Base-by-base conservation (phyloP, 371 early-diverging fungal genomes). In the Batrachochytrium dendrobatidis region DNA sequence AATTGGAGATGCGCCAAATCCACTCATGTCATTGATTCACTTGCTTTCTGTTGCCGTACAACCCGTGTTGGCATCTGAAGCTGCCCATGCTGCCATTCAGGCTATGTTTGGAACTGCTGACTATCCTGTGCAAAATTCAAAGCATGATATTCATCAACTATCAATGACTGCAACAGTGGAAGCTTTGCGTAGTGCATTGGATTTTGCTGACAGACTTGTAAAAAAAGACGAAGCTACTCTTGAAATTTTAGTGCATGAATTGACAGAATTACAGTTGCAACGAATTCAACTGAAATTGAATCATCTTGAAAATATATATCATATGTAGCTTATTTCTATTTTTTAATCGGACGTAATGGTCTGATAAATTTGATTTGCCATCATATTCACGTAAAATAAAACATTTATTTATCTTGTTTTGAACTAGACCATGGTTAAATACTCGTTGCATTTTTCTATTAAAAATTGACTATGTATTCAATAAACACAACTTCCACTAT, bases 301-400 rank as follows among this genome's bases (percentile, higher is more conserved):
- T 12, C 39, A 39, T 39, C 39, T 39, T n/a, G 39, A 39, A 39
- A 39, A n/a, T n/a, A n/a, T n/a, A n/a, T n/a, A n/a, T n/a, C n/a
- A n/a, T n/a, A n/a, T n/a, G n/a, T n/a, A n/a, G n/a, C n/a, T n/a
- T n/a, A n/a, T n/a, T n/a, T n/a, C n/a, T n/a, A n/a, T n/a, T n/a
- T n/a, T n/a, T n/a, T n/a, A n/a, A n/a, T n/a, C n/a, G n/a, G n/a
- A n/a, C n/a, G n/a, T n/a, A n/a, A n/a, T n/a, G n/a, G n/a, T n/a
- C n/a, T n/a, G n/a, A n/a, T n/a, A n/a, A n/a, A n/a, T n/a, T n/a
- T n/a, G n/a, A n/a, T n/a, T n/a, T n/a, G n/a, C n/a, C n/a, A n/a
- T n/a, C n/a, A n/a, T n/a, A n/a, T n/a, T n/a, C n/a, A n/a, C n/a
- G n/a, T n/a, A n/a, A n/a, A n/a, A n/a, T n/a, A n/a, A n/a, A n/a